Conservation (phyloP, 1,139 yeast species). For the Hyphopichia pseudoburtonii region DNA sequence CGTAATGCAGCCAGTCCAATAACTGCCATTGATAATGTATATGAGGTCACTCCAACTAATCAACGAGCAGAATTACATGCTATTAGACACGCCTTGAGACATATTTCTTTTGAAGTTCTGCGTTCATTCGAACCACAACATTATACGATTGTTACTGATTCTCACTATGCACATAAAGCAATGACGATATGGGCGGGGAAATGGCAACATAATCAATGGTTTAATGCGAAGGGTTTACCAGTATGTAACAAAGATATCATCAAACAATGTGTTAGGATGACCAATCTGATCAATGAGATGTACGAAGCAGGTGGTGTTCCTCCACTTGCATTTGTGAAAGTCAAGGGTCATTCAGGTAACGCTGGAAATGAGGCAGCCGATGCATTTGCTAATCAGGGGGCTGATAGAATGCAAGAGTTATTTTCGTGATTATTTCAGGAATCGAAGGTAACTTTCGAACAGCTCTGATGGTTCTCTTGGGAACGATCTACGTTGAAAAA, state of each 20-base stretch:
- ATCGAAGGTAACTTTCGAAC: no score
- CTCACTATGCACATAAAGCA: conserved; percentile 52
- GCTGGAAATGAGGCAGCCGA: conserved; percentile 82
- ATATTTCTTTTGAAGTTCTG: conserved; percentile 27
- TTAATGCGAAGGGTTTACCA: conserved; percentile 35
- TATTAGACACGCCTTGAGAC: conserved; percentile 51
- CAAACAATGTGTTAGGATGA: conserved; percentile 21
- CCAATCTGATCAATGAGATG: conserved; percentile 26
- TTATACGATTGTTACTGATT: conserved; percentile 52
- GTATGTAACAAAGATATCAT: conserved; percentile 58
- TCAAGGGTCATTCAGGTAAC: conserved; percentile 69
- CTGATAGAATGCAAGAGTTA: conserved; percentile 27
- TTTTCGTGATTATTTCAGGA: no score
- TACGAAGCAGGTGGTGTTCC: conserved; percentile 29
- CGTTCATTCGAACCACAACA: not conserved
- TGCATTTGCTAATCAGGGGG: conserved; percentile 66
- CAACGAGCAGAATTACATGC: conserved; percentile 82
- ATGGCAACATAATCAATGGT: conserved; percentile 61
- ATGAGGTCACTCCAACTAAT: conserved; percentile 55
- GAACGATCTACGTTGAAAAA: no score
- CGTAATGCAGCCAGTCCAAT: conserved; percentile 57
- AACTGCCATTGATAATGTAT: conserved; percentile 19
- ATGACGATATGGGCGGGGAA: conserved; percentile 48
- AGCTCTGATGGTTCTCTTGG: no score
- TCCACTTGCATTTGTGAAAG: conserved; percentile 51